These are phyloP conservation scores for Bipolaris sorokiniana DNA, from an alignment of 2,329 filamentous ascomycete species.

Conservation along the genomic window DNA sequence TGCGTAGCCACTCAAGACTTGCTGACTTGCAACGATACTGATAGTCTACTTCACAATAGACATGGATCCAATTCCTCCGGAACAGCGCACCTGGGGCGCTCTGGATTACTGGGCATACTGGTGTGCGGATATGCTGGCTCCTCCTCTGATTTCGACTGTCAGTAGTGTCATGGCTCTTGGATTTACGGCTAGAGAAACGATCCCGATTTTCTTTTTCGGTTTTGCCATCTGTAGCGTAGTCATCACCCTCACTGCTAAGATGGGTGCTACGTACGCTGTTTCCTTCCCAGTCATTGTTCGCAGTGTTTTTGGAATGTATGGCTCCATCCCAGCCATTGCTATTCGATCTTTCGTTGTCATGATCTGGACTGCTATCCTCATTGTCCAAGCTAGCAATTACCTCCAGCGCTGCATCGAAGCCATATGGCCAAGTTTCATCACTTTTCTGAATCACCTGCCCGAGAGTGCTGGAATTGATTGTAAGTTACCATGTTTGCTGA, in stretches of 20 bases:
- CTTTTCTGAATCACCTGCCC: slow-evolving; percentile 49
- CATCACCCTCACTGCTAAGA: slow-evolving; percentile 57
- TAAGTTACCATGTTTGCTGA: slow-evolving; percentile 8
- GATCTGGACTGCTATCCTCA: slow-evolving; percentile 57
- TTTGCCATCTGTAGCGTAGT: slow-evolving; percentile 56
- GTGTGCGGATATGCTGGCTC: slow-evolving; percentile 56
- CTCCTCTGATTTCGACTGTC: slow-evolving; percentile 50
- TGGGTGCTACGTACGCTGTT: slow-evolving; percentile 49
- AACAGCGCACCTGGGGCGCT: slow-evolving; percentile 55
- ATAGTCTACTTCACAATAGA: slow-evolving; percentile 18
- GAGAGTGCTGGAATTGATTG: slow-evolving; percentile 39
- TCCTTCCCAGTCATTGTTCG: slow-evolving; percentile 53
- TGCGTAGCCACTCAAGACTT: slow-evolving; percentile 7
- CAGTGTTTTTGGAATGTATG: slow-evolving; percentile 55
- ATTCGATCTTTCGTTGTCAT: slow-evolving; percentile 53
- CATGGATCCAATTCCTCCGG: slow-evolving; percentile 50
- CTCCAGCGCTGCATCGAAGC: slow-evolving; percentile 55
- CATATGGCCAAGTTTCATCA: slow-evolving; percentile 48
- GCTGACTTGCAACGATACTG: neutral
- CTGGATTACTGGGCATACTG: slow-evolving; percentile 58
- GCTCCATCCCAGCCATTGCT: slow-evolving; percentile 54
- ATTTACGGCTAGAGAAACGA: slow-evolving; percentile 56
- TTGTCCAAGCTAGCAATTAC: slow-evolving; percentile 55
- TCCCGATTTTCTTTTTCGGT: slow-evolving; percentile 57
- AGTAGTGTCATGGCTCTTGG: slow-evolving; percentile 53